A percentile compares a stretch with the other conserved stretches of the same genome.
phyloP scores from a whole-genome alignment of 2,329 filamentous ascomycete species.

The Ascochyta lentis region DNA sequence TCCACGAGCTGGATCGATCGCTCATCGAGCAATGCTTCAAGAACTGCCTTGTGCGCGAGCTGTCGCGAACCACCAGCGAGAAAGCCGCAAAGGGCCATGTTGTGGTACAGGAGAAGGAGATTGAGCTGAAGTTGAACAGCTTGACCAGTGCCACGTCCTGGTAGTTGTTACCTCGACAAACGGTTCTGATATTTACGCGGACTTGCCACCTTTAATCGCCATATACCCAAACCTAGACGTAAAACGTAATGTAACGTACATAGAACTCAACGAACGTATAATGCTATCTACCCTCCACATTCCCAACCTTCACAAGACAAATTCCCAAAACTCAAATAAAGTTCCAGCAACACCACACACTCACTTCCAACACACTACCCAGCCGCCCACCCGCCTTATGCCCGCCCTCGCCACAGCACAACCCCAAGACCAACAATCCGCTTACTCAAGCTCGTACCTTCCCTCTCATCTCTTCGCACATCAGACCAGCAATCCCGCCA shows the following conservation, averaged over 20 bases:
- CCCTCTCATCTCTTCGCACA: not conserved
- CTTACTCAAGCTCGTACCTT: not conserved
- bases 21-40: constrained; percentile 41
- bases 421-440: not conserved
- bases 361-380: not conserved
- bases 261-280: not conserved
- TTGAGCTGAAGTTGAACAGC: constrained; percentile 12
- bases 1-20: constrained; percentile 30
- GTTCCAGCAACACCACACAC: not conserved
- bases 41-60: constrained; percentile 42
- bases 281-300: not conserved
- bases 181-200: no score
- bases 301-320: not conserved
- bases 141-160: constrained; percentile 11
- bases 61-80: constrained; percentile 28
- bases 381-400: constrained; percentile 3
- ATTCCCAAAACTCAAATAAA: no score
- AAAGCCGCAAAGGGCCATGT: constrained; percentile 20
- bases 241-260: constrained; percentile 6
- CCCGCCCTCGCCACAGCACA: not conserved
- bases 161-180: not conserved
- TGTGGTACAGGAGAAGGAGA: constrained; percentile 22
- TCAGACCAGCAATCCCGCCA: not conserved
- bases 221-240: constrained; percentile 5
- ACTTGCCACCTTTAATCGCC: not conserved